phyloP scores from a whole-genome alignment of 1,284 basidiomycete genomes.

The Leccinum subfulvum region DNA sequence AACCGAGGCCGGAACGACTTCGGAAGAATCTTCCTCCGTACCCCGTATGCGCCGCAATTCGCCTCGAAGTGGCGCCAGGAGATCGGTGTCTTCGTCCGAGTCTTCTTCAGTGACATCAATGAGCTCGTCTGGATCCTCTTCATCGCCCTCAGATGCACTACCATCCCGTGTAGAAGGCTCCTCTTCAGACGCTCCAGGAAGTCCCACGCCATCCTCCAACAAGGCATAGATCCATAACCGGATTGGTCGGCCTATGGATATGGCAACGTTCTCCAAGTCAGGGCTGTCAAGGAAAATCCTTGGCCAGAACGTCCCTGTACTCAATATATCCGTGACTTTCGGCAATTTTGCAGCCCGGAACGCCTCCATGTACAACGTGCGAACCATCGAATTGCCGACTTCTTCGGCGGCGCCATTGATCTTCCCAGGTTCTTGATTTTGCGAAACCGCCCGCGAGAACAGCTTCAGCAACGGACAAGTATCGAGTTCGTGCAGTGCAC shows the following conservation, averaged over 20 bases:
- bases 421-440: constrained; percentile 27
- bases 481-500: constrained; percentile 58
- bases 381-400: constrained; percentile 12
- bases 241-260: constrained; percentile 60
- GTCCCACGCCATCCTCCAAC: constrained; percentile 62
- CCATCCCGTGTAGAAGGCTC: constrained; percentile 13
- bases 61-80: constrained; percentile 66
- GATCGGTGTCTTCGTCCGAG: constrained; percentile 43
- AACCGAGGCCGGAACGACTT: constrained; percentile 30
- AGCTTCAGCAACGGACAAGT: constrained; percentile 51
- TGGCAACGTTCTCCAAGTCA: constrained; percentile 61
- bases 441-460: constrained; percentile 47
- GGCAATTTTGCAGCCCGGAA: constrained; percentile 63
- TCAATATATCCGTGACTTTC: constrained; percentile 57
- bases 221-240: constrained; percentile 69
- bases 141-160: constrained; percentile 15
- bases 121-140: constrained; percentile 50
- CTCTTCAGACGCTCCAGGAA: constrained; percentile 39
- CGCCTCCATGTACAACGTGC: constrained; percentile 52
- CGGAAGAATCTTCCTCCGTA: constrained; percentile 19
- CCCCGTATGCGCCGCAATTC: constrained; percentile 59
- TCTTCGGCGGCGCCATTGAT: constrained; percentile 31
- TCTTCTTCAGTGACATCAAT: constrained; percentile 57
- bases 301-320: constrained; percentile 66
- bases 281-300: constrained; percentile 74